Evolutionary conservation across 2,329 filamentous ascomycete genomes (phyloP), one percentile per base, ranked within the genome.

Genomic region (Ophiosphaerella herpotricha): DNA sequence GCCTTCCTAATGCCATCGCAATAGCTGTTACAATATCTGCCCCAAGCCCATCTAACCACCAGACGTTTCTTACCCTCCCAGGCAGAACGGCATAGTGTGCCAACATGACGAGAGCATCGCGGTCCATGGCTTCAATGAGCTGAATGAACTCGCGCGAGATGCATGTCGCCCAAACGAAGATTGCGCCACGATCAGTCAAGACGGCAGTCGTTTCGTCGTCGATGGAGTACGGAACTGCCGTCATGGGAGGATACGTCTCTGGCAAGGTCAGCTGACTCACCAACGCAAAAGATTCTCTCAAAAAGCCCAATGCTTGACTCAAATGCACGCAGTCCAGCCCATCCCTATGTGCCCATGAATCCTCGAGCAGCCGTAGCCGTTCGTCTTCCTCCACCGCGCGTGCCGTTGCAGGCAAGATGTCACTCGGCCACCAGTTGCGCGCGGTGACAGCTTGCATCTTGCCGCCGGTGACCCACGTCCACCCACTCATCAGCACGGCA

Each of bases 11-110:
- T 4, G 62, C 64, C 61, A 70, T 66, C 2, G 67, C 68, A 32
- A 69, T 60, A n/a, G 67, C 64, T 16, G 59, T 67, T 8, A 71
- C 60, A 35, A 71, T 63, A 32, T 68, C 63, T 4, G 62, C 58
- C 4, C 70, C 70, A 5, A 72, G 40, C 0, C 67, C 68, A 36
- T 72, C 68, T 5, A 73, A 43, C 68, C 68, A 73, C 70, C 70
- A 73, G 7, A 71, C 63, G 21, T 67, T 67, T 13, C 68, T 50
- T 7, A 71, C 63, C 18, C 70, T 52, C 1, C 68, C 68, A 1
- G 71, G 60, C 13, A 76, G 48, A 5, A 75, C 61, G 14, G 71
- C 73, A 45, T 70, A 75, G 45, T 75, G 65, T 8, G 72, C 73
- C 8, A 75, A 50, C 14, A 76, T 64, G 23, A 75, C 65, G 12